Percentiles rank a stretch among this genome's conserved stretches.
Evolutionary conservation across 768 basidiomycete species (phyloP).

Genomic region (Coprinellus micaceus): DNA sequence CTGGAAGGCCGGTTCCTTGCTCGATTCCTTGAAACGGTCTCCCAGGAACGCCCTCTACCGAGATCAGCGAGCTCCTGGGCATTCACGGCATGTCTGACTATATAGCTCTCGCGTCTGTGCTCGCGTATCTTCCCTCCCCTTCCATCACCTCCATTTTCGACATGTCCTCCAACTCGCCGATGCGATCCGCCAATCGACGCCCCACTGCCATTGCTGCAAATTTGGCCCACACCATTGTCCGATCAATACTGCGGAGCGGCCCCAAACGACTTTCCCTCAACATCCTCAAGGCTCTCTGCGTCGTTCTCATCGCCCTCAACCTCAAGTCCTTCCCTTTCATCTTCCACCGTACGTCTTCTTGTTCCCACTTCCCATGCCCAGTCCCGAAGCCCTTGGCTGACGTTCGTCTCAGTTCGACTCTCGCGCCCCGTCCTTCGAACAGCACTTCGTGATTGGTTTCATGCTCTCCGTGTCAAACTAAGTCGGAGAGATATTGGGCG

Average conservation of each 20-base stretch:
- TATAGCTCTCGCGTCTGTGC: too few species aligned
- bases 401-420: constrained; percentile 39
- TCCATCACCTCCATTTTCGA: too few species aligned
- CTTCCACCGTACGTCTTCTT: constrained; percentile 58
- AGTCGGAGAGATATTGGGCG: constrained; percentile 41
- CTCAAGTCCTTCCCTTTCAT: constrained; percentile 56
- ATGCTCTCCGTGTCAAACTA: constrained; percentile 35
- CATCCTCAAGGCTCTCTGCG: constrained; percentile 36
- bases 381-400: too few species aligned
- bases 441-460: constrained; percentile 27
- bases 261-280: background rate
- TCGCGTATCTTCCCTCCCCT: too few species aligned
- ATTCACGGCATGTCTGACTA: too few species aligned
- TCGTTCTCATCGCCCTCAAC: constrained; percentile 54
- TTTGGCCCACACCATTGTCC: background rate
- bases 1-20: too few species aligned
- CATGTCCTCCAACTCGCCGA: too few species aligned
- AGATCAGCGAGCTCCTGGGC: too few species aligned
- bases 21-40: too few species aligned
- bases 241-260: background rate
- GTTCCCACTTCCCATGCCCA: background rate
- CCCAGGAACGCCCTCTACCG: too few species aligned
- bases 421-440: constrained; percentile 43
- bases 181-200: too few species aligned
- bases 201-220: too few species aligned